Percentiles rank a stretch among this genome's conserved stretches.
Evolutionary conservation across 768 basidiomycete genomes (phyloP).

Genomic region (Naganishia antarctica): DNA sequence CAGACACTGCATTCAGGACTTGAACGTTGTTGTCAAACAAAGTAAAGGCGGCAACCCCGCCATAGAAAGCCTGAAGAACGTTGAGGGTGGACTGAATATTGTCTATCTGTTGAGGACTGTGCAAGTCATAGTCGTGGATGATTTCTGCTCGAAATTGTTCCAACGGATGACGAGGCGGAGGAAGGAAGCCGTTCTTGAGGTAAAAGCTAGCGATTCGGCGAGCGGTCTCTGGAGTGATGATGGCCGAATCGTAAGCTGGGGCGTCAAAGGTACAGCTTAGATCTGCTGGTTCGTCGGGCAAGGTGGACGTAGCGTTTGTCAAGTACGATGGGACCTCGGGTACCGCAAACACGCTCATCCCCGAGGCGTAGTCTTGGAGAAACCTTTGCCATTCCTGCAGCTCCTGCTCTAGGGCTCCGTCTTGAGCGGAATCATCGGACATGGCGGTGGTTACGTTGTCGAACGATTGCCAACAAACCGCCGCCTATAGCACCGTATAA

Average conservation of each 20-base stretch:
- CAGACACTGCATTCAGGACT: conserved; percentile 4
- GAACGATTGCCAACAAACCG: no score
- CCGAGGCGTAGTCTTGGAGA: neutral
- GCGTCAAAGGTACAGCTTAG: neutral
- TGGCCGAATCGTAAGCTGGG: conserved; percentile 23
- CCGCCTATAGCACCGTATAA: no score
- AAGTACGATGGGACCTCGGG: neutral
- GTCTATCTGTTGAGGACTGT: conserved; percentile 26
- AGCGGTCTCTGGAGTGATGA: conserved; percentile 24
- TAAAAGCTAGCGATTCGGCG: conserved; percentile 27
- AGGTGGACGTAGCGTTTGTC: no score
- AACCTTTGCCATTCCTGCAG: conserved; percentile 5
- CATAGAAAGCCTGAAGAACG: conserved; percentile 31
- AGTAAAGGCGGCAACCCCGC: conserved; percentile 21
- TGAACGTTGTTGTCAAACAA: neutral
- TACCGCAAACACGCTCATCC: neutral
- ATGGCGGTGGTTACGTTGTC: neutral
- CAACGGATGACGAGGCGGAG: conserved; percentile 34
- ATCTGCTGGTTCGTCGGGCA: neutral
- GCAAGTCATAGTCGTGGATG: conserved; percentile 36
- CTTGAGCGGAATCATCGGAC: neutral
- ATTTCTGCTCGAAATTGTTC: conserved; percentile 28
- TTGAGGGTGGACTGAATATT: conserved; percentile 36
- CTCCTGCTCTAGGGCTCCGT: neutral
- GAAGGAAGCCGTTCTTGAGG: conserved; percentile 30